Evolutionary conservation across 805 yeast genomes (phyloP), one percentile per base, ranked within the genome.

Genomic region (Tetrapisispora arboricola): DNA sequence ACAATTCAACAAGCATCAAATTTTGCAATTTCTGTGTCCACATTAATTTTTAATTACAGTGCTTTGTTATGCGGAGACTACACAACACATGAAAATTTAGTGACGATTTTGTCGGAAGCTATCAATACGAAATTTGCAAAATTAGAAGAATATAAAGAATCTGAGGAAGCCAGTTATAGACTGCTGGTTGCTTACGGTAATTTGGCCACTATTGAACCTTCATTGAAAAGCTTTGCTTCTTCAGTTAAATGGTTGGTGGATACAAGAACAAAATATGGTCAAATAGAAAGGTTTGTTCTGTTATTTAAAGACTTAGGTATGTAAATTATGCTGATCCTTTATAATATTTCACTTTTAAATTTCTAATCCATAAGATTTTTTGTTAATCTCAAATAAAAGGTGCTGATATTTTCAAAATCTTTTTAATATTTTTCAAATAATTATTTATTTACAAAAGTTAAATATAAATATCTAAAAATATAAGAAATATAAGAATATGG

Each of bases 91-190:
- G 17, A 40, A 5, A 61, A 55, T 22, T 50, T 62, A 41, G 45
- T 61, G 2, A 58, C 64, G 15, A 47, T 57, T 19, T 31, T 68
- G 12, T 46, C 60, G 2, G 61, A 57, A 17, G 53, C 55, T 1
- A 36, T 64, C 10, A 56, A 58, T 26, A 43, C 46, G 0, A 57
- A 57, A 21, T 57, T 55, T 35, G 61, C 57, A 4, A 48, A 50
- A 3, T 50, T 64, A 8, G 60, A 63, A 8, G 44, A 48, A 2
- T 54, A 53, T 22, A 57, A 53, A 27, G 51, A 61, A 1, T 72
- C 72, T 29, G 71, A 76, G 30, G 95, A 84, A 58, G 75, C 87
- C 2, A 74, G 77, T 0, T 84, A 84, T 57, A 69, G 95, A 53
- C 48, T 78, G 18, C 47, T 71, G 10, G 66, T 84, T 20, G 78